phyloP scores from a whole-genome alignment of 2,329 filamentous ascomycete species.

The Pyrenochaeta sp. region DNA sequence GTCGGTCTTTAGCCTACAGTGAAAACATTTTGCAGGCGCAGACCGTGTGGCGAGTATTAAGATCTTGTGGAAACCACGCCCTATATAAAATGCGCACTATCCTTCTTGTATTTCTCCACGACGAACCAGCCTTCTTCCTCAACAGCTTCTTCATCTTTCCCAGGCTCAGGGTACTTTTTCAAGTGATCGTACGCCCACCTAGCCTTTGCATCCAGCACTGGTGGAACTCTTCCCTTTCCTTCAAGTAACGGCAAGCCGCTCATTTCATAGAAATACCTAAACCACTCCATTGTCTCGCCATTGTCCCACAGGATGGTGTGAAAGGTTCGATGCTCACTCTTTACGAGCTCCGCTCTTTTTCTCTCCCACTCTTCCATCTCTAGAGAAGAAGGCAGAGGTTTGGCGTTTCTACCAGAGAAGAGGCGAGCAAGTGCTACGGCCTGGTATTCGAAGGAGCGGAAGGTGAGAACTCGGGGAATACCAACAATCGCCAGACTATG shows the following conservation, averaged over 20 bases:
- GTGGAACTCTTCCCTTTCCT: slow-evolving; percentile 47
- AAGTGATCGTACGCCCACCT: slow-evolving; percentile 49
- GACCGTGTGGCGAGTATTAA: too few relatives aligned
- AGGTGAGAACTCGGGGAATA: slow-evolving; percentile 61
- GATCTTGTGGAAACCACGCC: not conserved
- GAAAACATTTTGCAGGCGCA: too few relatives aligned
- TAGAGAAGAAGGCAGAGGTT: slow-evolving; percentile 4
- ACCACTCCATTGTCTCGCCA: slow-evolving; percentile 60
- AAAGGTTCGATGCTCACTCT: slow-evolving; percentile 53
- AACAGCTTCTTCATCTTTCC: slow-evolving; percentile 2
- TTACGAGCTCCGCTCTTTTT: slow-evolving; percentile 44
- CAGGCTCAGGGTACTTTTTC: slow-evolving; percentile 27
- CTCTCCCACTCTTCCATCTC: slow-evolving; percentile 60
- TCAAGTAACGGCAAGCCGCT: slow-evolving; percentile 60
- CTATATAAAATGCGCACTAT: slow-evolving; percentile 1
- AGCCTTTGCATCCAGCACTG: slow-evolving; percentile 21
- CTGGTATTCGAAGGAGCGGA: slow-evolving; percentile 66
- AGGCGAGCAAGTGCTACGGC: slow-evolving; percentile 62
- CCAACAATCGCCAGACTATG: slow-evolving; percentile 61
- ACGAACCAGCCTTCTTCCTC: not conserved
- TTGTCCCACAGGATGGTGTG: slow-evolving; percentile 64
- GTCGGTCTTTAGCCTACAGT: too few relatives aligned
- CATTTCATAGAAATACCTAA: slow-evolving; percentile 58
- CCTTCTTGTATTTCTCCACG: not conserved
- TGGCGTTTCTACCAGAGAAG: slow-evolving; percentile 54